Conservation (phyloP, 2,329 filamentous ascomycete genomes). For the Coniella vitis region DNA sequence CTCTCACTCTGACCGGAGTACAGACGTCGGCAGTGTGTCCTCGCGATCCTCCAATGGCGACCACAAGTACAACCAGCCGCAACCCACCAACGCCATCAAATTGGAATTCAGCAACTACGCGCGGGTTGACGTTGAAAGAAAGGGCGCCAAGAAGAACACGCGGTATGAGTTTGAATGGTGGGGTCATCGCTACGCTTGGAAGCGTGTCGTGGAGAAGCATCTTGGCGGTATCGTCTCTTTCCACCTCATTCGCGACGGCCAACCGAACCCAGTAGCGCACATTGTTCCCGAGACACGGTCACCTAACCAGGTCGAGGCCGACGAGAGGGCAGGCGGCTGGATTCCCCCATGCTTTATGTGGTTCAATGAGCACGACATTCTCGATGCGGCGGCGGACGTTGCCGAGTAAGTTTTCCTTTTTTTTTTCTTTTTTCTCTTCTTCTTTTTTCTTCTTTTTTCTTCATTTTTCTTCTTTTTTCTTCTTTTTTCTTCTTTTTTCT, state of each 20-base stretch:
- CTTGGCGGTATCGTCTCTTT: slow-evolving; percentile 62
- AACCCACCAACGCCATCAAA: slow-evolving; percentile 71
- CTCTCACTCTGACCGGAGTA: slow-evolving; percentile 27
- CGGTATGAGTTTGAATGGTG: slow-evolving; percentile 92
- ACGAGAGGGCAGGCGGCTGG: slow-evolving; percentile 78
- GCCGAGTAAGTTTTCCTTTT: slow-evolving; percentile 61
- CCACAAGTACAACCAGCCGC: slow-evolving; percentile 24
- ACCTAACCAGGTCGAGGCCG: slow-evolving; percentile 60
- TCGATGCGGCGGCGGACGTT: slow-evolving; percentile 67
- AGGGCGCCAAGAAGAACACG: slow-evolving; percentile 54
- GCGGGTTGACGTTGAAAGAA: slow-evolving; percentile 72
- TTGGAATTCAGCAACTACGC: slow-evolving; percentile 98
- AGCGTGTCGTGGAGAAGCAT: slow-evolving; percentile 62
- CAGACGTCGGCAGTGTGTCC: slow-evolving; percentile 25
- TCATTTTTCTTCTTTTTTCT: slow-evolving; percentile 10
- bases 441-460: neutral
- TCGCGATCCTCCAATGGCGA: slow-evolving; percentile 22
- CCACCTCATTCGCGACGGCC: slow-evolving; percentile 65
- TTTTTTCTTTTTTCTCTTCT: slow-evolving; percentile 6
- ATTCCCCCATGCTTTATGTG: slow-evolving; percentile 85
- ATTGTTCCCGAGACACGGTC: slow-evolving; percentile 76
- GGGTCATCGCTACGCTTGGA: slow-evolving; percentile 82
- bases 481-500: neutral
- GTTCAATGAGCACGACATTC: slow-evolving; percentile 69
- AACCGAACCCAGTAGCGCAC: slow-evolving; percentile 64